Base-by-base conservation (phyloP, 1,284 basidiomycete genomes). In the Chondrostereum purpureum region DNA sequence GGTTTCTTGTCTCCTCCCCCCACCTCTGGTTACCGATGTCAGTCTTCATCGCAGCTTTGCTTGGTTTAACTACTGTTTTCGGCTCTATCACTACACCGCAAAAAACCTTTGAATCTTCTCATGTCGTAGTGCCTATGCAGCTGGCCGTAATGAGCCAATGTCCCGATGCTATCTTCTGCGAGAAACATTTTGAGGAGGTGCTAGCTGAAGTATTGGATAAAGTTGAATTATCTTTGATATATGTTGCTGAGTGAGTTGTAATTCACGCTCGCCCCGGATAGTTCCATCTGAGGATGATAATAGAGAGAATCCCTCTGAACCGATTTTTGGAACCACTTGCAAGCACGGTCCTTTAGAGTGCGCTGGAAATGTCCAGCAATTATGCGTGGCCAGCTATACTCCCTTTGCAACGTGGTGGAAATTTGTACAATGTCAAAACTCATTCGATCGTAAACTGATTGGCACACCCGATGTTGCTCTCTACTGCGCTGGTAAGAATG, bases 311-410 rank as follows among this genome's bases (percentile, higher is more conserved):
- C 53, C 69, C 17, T 72, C 77, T 6, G 83, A 86, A 34, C 65
- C 77, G 10, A 68, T 73, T 39, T 85, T 83, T 57, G 89, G 89
- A 12, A 77, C 88, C 16, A 75, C 68, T 18, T 93, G 91, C 65
- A 75, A 73, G 70, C 90, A 94, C 60, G 90, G 90, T 16, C 65
- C 68, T 13, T 63, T 74, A 39, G 91, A 94, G 65, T 92, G 89
- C 55, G 80, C 80, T n/a, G 91, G 88, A 42, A 90, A 93, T 65
- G 77, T 90, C 13, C 85, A 93, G 52, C 81, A 93, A 59, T 72
- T 94, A 18, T 94, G 91, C 58, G 80, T 80, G 11, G 67, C 70
- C 48, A 78, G 78, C 58, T 71, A 86, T 54, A 68, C 77, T 10
- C 59, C 67, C 16, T 61, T 62, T 21, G 51, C 63, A n/a, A 64